Conservation (phyloP, 2,329 filamentous ascomycete species). For the Reticulascus tulasneorum region DNA sequence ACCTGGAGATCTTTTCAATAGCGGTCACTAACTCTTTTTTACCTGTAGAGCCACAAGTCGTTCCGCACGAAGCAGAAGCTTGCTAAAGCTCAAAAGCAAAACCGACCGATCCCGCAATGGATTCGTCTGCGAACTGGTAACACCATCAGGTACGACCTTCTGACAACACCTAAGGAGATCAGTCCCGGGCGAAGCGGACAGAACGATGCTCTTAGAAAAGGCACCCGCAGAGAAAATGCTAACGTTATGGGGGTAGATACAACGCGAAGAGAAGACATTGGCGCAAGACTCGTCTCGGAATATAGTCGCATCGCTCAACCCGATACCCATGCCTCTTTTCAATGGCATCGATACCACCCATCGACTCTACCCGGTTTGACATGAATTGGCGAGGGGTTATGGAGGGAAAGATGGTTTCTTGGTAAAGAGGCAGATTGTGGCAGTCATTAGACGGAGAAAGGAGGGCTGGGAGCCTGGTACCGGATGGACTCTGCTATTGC, state of each 20-base stretch:
- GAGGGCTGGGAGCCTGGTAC: constrained; percentile 18
- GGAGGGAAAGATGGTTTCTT: too few species aligned
- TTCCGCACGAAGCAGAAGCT: constrained; percentile 99
- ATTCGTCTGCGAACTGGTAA: constrained; percentile 97
- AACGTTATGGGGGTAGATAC: constrained; percentile 62
- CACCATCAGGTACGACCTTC: constrained; percentile 87
- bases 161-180: not conserved
- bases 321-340: constrained; percentile 20
- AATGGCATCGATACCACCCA: constrained; percentile 12
- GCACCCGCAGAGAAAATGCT: not conserved
- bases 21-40: constrained; percentile 5
- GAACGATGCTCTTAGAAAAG: not conserved
- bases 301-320: constrained; percentile 66
- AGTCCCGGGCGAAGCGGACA: not conserved
- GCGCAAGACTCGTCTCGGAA: constrained; percentile 99
- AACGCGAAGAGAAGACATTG: constrained; percentile 99
- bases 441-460: constrained; percentile 16
- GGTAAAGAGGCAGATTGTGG: constrained; percentile 15
- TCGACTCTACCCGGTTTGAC: constrained; percentile 14
- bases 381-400: constrained; percentile 10
- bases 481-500: constrained; percentile 27
- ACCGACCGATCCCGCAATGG: constrained; percentile 99
- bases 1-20: not conserved
- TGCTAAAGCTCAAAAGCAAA: constrained; percentile 99
- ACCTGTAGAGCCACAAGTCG: constrained; percentile 92